Base-by-base conservation (phyloP, 805 yeast species). In the Kluyveromyces lactis region DNA sequence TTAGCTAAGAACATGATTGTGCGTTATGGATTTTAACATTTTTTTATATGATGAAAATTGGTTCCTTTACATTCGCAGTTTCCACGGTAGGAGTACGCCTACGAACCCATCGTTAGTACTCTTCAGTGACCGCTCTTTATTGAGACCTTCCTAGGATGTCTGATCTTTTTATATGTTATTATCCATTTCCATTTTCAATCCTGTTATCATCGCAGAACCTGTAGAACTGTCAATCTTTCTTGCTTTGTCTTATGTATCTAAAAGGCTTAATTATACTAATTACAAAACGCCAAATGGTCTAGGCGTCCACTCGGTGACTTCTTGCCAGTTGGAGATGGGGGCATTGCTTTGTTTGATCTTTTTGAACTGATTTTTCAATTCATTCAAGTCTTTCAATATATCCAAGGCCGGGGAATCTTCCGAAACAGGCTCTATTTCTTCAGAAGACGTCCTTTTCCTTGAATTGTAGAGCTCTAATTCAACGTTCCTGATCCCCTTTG, bases 101-200 rank as follows among this genome's bases (percentile, higher is more conserved):
- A 65, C 64, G 86, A 81, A 80, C 89, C 89, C 83, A 81, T 71
- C 79, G 72, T 75, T 64, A 55, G 56, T 61, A 58, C 49, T 81
- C 77, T 72, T 65, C 86, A 68, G 87, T 82, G 89, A 81, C 89
- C 90, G 92, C 86, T 71, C 71, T 60, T 56, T 44, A 38, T 42
- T 45, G 64, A 60, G 74, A 71, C 85, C 90, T 81, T 82, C 90
- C 89, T 77, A 79, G 92, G 89, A 82, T 81, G 92, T 82, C 92
- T 81, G 92, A 82, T 77, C 48, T 40, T 39, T 21, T 21, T 38
- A 29, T 39, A 38, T 33, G 39, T 43, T 41, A 32, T 27, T 23
- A 37, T 36, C 21, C 30, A 27, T 12, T 15, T 33, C 28, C 36
- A 17, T 37, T 42, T 32, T 40, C 26, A 30, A 6, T 21, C 8